Evolutionary conservation across 2,329 filamentous ascomycete species (phyloP).

Genomic region (Colletotrichum sp.): DNA sequence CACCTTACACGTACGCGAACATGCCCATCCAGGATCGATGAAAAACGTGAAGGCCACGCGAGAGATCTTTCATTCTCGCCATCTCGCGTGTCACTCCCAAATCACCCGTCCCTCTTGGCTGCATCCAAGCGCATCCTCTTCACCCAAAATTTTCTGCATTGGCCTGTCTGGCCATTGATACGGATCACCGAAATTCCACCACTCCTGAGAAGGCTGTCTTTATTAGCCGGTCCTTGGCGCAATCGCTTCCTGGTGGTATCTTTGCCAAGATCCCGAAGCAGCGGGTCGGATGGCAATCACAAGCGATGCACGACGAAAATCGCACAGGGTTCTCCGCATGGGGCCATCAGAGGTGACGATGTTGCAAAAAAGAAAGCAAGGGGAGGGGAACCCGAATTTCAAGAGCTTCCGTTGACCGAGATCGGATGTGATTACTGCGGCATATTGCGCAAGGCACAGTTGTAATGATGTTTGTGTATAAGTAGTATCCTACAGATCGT

Average conservation of each 20-base stretch:
- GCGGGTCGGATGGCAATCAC: background rate
- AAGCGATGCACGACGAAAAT: background rate
- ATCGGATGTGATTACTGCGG: background rate
- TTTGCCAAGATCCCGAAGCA: background rate
- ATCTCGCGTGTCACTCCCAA: background rate
- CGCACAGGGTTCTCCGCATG: slow-evolving; percentile 16
- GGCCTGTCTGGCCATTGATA: background rate
- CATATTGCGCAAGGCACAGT: background rate
- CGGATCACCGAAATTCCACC: slow-evolving; percentile 11
- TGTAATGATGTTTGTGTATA: background rate
- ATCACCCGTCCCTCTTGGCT: background rate
- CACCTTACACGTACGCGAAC: background rate
- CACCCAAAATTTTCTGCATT: background rate
- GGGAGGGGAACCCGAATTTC: background rate
- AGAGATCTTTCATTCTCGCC: background rate
- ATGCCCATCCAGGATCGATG: accelerated
- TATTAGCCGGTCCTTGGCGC: slow-evolving; percentile 6
- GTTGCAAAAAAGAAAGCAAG: background rate
- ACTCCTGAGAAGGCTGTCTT: background rate
- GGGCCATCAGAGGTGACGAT: background rate
- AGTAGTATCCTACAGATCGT: background rate
- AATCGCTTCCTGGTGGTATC: background rate
- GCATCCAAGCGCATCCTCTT: background rate
- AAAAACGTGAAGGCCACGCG: background rate
- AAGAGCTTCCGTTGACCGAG: background rate